Evolutionary conservation across 2,329 filamentous ascomycete species (phyloP).

Genomic region (Thielaviopsis euricoi): DNA sequence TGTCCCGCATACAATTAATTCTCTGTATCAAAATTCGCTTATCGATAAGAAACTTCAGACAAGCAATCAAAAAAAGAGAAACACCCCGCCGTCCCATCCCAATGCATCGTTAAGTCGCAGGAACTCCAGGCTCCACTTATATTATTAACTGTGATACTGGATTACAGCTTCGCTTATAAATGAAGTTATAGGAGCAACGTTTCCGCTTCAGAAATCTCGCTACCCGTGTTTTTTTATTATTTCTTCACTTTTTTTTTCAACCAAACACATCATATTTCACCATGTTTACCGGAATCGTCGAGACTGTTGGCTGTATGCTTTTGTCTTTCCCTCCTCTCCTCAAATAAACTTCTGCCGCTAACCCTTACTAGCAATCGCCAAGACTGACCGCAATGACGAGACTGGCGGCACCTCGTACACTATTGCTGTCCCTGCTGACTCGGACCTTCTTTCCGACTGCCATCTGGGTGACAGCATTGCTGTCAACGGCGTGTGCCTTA

Average conservation of each 20-base stretch:
- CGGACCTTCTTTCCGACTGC: constrained; percentile 65
- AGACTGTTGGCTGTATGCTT: constrained; percentile 73
- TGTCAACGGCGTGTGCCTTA: constrained; percentile 91
- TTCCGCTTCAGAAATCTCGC: background rate
- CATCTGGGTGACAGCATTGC: constrained; percentile 86
- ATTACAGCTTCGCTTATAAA: background rate
- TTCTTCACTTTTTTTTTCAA: background rate
- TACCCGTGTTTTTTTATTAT: too few species aligned
- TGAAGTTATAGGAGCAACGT: background rate
- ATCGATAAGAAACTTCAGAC: constrained; percentile 1
- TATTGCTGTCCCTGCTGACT: constrained; percentile 50
- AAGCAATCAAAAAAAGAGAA: background rate
- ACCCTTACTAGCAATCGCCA: constrained; percentile 52
- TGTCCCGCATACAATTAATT: background rate
- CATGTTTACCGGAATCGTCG: constrained; percentile 95
- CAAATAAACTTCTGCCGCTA: background rate
- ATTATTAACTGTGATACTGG: background rate
- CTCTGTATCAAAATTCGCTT: constrained; percentile 5
- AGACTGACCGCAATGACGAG: constrained; percentile 63
- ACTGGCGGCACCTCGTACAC: constrained; percentile 82
- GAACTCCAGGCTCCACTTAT: too few species aligned
- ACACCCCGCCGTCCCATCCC: too few species aligned
- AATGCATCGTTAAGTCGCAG: too few species aligned
- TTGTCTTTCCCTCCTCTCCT: background rate
- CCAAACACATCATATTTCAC: background rate